Evolutionary conservation across 1,284 basidiomycete species (phyloP), one percentile per base, ranked within the genome.

Genomic region (Porogramme epimiltina): DNA sequence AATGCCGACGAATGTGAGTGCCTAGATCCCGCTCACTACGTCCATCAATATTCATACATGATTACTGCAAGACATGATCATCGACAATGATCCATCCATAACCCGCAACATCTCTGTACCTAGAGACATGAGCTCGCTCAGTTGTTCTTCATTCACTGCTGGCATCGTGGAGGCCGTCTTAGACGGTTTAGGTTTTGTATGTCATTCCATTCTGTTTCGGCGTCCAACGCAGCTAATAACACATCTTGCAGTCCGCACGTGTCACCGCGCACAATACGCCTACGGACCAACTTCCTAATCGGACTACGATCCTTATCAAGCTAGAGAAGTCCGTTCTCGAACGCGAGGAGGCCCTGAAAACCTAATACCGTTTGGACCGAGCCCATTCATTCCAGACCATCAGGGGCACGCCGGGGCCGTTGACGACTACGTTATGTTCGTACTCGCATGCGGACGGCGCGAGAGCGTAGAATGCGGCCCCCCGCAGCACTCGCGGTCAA

Each of bases 111-210:
- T 99, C 56, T 94, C 93, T 18, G 89, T 98, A 22, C 97, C 96
- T 5, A 87, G 87, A 62, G 97, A 99, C 65, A 89, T 99, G 85
- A 89, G 85, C 57, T 89, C 93, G 63, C 79, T 99, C 34, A 95
- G 90, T 63, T 98, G 95, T 66, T 98, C 95, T 33, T 98, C 96
- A 1, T 91, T 97, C 67, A 95, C 95, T 0, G 96, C 96, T 4
- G 96, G 97, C 0, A 89, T 99, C 50, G 95, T 99, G 3, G 97
- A 99, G 73, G 96, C 95, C 6, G 93, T 98, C 3, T 77, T 99
- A 52, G 96, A 99, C 67, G 95, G 95, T 0, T 77, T 98, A 19
- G 93, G 95, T 49, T 95, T 99, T 61, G 95, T 98, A 66, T 70
- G 95, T 86, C 47, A 3, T n/a, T n/a, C 42, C 45, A 9, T n/a